phyloP scores from a whole-genome alignment of 2,329 filamentous ascomycete species.

The Ploettnerulaceae sp. region DNA sequence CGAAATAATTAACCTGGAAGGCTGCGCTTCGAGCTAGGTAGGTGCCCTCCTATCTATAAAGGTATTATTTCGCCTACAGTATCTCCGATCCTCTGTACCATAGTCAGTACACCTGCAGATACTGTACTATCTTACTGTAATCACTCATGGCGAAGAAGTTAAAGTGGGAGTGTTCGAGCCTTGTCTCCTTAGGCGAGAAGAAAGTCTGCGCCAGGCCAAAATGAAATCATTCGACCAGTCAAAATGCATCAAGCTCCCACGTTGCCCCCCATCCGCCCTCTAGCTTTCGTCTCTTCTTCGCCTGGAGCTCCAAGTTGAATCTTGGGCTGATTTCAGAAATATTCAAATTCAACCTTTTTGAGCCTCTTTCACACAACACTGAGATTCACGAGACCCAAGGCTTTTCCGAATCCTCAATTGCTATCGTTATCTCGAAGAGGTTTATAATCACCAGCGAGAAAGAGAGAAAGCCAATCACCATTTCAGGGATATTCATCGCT shows the following conservation, averaged over 20 bases:
- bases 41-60: too few relatives aligned
- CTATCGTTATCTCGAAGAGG: neutral
- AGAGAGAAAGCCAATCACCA: conserved; percentile 12
- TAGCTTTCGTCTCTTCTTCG: neutral
- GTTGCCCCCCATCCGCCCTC: conserved; percentile 8
- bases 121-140: too few relatives aligned
- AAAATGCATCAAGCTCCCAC: neutral
- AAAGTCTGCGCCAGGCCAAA: neutral
- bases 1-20: too few relatives aligned
- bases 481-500: conserved; percentile 4
- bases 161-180: too few relatives aligned
- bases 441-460: too few relatives aligned
- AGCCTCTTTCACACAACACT: neutral
- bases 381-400: neutral
- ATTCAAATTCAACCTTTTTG: neutral
- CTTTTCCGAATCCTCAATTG: neutral
- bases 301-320: conserved; percentile 6
- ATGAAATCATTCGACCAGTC: conserved; percentile 9
- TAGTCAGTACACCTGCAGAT: too few relatives aligned
- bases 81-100: too few relatives aligned
- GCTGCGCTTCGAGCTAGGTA: too few relatives aligned
- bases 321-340: neutral
- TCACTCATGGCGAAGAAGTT: too few relatives aligned
- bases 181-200: neutral
- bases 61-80: too few relatives aligned